Evolutionary conservation across 805 yeast species (phyloP), one percentile per base, ranked within the genome.

Genomic region (Jamesozyma hellenica): DNA sequence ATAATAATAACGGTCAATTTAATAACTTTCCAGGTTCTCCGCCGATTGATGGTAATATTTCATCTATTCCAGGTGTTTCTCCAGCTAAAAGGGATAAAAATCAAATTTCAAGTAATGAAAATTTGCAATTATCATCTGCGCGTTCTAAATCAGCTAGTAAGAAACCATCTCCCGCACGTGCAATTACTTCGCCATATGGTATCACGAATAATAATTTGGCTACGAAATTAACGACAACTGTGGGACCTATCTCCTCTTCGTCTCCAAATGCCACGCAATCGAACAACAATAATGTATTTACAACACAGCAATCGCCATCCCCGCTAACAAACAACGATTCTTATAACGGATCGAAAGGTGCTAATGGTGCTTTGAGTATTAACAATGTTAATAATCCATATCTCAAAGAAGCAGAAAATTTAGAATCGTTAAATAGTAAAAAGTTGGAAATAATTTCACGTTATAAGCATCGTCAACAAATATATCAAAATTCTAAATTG

Each of bases 391-490:
- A 29, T 28, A 38, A 18, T 33, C 61, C 63, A 11, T 54, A 48
- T 37, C 55, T 44, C 36, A 53, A 50, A 19, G 65, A 61, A 36
- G 64, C 58, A 39, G 51, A 49, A 4, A 42, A 42, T n/a, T 44
- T 60, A 36, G 53, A 47, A 25, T 50, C 53, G 25, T 40, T 58
- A 45, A 49, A 54, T 28, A 44, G 48, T 14, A 51, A 53, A 34
- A 60, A 59, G 34, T 49, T 50, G 3, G 64, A 61, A 34, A 44
- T 61, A n/a, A 49, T 55, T 13, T 52, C 60, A 3, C 50, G 64
- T 36, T 55, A 47, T 32, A 59, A 60, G 30, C 63, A 58, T 38
- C 55, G 64, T 38, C 61, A 58, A 44, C 60, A 60, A 34, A 39
- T 58, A 6, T 56, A 55, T 32, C 44, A 47, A 26, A 41, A 44